phyloP scores from a whole-genome alignment of 257 asterid species.

The Vinca minor region DNA sequence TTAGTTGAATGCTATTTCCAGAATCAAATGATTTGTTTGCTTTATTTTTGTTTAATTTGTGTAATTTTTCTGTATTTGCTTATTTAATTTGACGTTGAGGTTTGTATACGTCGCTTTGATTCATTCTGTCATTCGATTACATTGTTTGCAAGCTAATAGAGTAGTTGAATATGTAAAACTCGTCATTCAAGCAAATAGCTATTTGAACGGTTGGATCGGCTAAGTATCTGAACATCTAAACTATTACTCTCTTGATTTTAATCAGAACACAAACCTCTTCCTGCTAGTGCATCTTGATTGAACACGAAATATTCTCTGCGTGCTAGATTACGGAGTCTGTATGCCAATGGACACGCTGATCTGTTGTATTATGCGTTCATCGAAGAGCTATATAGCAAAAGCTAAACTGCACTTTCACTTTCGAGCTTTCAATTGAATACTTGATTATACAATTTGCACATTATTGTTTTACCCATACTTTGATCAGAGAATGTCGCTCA shows the following conservation, averaged over 20 bases:
- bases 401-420: neutral
- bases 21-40: neutral
- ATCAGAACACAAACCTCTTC: neutral
- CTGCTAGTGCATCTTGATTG: neutral
- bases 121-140: neutral
- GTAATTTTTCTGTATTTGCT: neutral
- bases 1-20: neutral
- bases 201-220: neutral
- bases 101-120: neutral
- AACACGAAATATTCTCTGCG: neutral
- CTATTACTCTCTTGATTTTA: neutral
- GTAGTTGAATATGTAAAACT: too few relatives aligned
- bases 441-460: neutral
- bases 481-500: neutral
- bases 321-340: too few relatives aligned
- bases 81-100: neutral
- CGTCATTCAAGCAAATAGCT: neutral
- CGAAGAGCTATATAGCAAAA: too few relatives aligned
- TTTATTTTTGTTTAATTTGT: neutral
- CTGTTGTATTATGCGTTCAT: neutral
- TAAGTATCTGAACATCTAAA: neutral
- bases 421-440: neutral
- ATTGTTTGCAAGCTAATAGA: neutral
- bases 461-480: neutral
- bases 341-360: neutral